Base-by-base conservation (phyloP, 306 rosid species). In the Glycine soja region DNA sequence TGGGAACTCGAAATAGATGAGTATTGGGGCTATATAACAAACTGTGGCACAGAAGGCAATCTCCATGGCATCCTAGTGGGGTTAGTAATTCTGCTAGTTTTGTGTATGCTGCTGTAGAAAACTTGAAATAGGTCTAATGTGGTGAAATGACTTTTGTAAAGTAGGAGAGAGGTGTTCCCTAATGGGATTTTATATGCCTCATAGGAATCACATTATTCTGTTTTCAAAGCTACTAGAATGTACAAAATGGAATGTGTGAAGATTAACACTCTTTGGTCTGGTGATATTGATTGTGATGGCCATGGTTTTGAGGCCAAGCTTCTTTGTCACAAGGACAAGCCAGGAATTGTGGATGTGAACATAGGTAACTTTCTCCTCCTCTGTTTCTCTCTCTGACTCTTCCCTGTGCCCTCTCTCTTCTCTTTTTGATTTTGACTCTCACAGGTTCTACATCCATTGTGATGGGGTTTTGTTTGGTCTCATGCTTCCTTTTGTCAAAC, bases 21-120 rank as follows among this genome's bases (percentile, higher is more conserved):
- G 73, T 68, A 68, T 38, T 16, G 74, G 56, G 74, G 74, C 74
- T 69, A 69, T 18, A 42, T 15, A 68, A 68, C 73, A 68, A 68
- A 68, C 14, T 68, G 73, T 68, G 73, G 73, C 54, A 68, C 73
- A 43, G 73, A 68, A 18, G 73, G 73, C n/a, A 68, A 68, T 68
- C 73, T 68, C 5, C 73, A 68, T 68, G 73, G 73, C 52, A 68
- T 68, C 38, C 18, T 68, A 43, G 73, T 68, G 10, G 73, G 73
- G 73, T 68, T 45, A 16, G 73, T 68, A 24, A 24, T 45, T 68
- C 38, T 13, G 38, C 53, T 10, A 43, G n/a, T 43, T 66, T 38
- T 13, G 6, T 38, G 51, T 40, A 38, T n/a, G 32, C 40, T 14
- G 48, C 3, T 42, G 5, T 16, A 15, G 32, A 45, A 43, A 45